Conservation (phyloP, 192 early-diverging fungal genomes). For the Entomortierella chlamydospora region DNA sequence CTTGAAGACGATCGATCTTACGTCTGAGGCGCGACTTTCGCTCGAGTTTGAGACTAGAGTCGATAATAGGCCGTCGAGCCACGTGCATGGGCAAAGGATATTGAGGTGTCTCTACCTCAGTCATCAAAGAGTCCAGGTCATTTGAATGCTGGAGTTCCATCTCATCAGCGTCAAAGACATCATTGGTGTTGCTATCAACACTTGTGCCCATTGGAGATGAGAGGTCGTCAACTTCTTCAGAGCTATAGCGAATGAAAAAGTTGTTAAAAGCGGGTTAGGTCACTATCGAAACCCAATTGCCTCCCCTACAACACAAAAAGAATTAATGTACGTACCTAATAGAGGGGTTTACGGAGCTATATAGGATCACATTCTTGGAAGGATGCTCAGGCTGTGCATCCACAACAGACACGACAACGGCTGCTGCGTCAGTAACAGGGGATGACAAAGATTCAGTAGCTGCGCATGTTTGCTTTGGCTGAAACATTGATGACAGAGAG, state of each 20-base stretch:
- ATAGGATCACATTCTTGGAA: background rate
- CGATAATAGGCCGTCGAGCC: background rate
- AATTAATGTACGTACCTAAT: background rate
- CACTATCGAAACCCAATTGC: background rate
- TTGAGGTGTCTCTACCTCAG: background rate
- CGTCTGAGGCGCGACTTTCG: conserved; percentile 21
- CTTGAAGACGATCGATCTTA: conserved; percentile 23
- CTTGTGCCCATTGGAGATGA: conserved; percentile 26
- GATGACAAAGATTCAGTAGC: background rate
- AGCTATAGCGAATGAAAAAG: background rate
- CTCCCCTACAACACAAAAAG: background rate
- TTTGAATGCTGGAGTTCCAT: conserved; percentile 26
- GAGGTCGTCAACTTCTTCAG: conserved; percentile 1
- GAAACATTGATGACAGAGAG: background rate
- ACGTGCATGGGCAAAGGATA: background rate
- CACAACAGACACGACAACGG: background rate
- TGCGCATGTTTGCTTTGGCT: background rate
- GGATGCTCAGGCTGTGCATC: background rate
- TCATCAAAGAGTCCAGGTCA: conserved; percentile 15
- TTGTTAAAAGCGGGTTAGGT: background rate
- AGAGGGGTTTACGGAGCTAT: background rate
- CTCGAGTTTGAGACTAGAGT: conserved; percentile 1
- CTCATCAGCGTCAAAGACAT: conserved; percentile 32
- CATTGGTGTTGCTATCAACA: conserved; percentile 22
- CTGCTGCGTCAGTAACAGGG: background rate